These are phyloP conservation scores for Chlamydomonas sphaeroides DNA, from an alignment of 139 green algal species.

Conservation along the genomic window DNA sequence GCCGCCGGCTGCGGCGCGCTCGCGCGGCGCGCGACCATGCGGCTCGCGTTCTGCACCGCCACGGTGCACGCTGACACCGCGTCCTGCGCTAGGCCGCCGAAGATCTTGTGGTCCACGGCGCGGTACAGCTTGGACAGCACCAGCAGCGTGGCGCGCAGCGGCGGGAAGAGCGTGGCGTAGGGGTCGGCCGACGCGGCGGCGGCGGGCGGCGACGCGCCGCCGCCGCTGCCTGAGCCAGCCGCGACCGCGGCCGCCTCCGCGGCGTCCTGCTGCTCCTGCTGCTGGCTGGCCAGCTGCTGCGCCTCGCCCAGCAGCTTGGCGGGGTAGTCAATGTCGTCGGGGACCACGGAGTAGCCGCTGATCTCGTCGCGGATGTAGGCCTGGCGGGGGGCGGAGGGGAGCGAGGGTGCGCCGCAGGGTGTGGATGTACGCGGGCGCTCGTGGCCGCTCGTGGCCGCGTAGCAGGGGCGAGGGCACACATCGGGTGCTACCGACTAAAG, in stretches of 20 bases:
- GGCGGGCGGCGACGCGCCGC: no score
- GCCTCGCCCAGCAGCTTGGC: conserved; percentile 66
- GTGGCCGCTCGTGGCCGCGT: no score
- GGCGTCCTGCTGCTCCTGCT: background rate
- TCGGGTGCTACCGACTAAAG: no score
- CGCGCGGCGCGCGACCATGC: conserved; percentile 26
- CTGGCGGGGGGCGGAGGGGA: conserved; percentile 45
- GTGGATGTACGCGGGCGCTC: no score
- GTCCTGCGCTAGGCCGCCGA: conserved; percentile 91
- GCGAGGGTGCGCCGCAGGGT: no score
- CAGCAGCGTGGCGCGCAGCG: conserved; percentile 81
- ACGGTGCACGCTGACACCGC: conserved; percentile 81
- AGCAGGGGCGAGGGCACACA: no score
- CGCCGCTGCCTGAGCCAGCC: background rate
- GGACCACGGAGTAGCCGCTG: conserved; percentile 64
- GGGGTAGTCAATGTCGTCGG: conserved; percentile 89
- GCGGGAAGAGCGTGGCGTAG: conserved; percentile 80
- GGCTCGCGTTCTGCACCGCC: conserved; percentile 72
- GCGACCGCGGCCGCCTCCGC: background rate
- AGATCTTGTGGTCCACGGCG: conserved; percentile 82
- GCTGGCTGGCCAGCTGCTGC: conserved; percentile 31
- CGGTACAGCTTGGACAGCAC: conserved; percentile 93
- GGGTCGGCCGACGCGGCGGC: conserved; percentile 3
- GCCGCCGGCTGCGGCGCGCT: background rate
- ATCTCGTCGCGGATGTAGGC: conserved; percentile 91